Evolutionary conservation across 2,329 filamentous ascomycete genomes (phyloP), one percentile per base, ranked within the genome.

Genomic region (Stemphylium vesicarium): DNA sequence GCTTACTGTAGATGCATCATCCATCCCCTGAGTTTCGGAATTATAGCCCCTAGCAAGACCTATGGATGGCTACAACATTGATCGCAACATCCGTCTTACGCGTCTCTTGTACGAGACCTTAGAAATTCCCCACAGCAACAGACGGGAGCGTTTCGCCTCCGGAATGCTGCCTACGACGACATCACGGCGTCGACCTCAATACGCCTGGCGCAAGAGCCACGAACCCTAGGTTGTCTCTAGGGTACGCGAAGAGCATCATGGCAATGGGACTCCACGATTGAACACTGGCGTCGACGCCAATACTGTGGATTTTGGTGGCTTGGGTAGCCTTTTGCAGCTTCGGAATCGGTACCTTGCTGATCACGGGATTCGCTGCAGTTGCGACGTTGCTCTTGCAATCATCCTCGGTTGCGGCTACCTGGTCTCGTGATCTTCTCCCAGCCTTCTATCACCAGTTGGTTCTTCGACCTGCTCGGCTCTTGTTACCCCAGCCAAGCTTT

Each of bases 331-430:
- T 35, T 20, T 20, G 32, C 46, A 33, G 51, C 39, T 54, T 43
- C 37, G 18, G 4, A 9, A 11, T 40, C 33, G 33, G 51, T 18
- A 39, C 20, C 20, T 40, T 13, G 12, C 32, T 11, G n/a, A 36
- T 18, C 37, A n/a, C 37, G 38, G 24, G 7, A 29, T 31, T 49
- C 24, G 38, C 16, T 2, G 24, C 18, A 39, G 31, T 15, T 16
- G 16, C n/a, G 10, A 4, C 18, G 31, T 15, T 35, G 39, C 35
- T 43, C 24, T 24, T 42, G 24, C 32, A 12, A 51, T 20, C 15
- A 45, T 36, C 53, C 41, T 52, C 47, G 53, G 47, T 26, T 51
- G 24, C 47, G 47, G 53, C 53, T 51, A 37, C 24, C 37, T 24
- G 20, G 22, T 51, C 52, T 22, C 41, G 47, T 55, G 52, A 51